A percentile compares a stretch with the other conserved stretches of the same genome.
phyloP scores from a whole-genome alignment of 305 asterid genomes.

The Petunia hybrid region DNA sequence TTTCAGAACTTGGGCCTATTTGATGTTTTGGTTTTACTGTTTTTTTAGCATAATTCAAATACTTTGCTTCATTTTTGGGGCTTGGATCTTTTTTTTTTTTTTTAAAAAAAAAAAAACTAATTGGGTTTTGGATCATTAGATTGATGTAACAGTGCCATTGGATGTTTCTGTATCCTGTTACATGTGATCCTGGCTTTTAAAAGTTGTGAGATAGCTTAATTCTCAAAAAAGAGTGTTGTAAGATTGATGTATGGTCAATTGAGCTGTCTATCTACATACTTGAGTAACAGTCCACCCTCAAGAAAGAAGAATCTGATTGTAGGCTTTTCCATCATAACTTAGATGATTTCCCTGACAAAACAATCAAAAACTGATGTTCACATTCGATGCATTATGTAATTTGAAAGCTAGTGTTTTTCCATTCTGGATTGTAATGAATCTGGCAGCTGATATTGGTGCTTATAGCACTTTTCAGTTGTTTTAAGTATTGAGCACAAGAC shows the following conservation, averaged over 20 bases:
- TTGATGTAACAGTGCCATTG: not conserved
- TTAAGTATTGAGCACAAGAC: not conserved
- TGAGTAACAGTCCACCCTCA: not conserved
- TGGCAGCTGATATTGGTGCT: not conserved
- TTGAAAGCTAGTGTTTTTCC: not conserved
- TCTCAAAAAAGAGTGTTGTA: not conserved
- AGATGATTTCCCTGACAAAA: not conserved
- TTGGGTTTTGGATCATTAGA: not conserved
- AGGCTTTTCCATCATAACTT: not conserved
- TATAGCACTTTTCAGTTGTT: not conserved
- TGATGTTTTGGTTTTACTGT: constrained; percentile 12
- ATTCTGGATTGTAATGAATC: not conserved
- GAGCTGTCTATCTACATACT: constrained; percentile 1
- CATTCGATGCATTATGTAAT: not conserved
- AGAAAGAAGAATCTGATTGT: not conserved
- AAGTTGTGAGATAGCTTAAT: constrained; percentile 3
- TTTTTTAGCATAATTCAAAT: not conserved
- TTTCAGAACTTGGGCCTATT: not conserved
- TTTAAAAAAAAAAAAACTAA: no score
- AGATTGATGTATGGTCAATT: constrained; percentile 20
- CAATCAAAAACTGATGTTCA: not conserved
- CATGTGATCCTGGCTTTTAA: not conserved
- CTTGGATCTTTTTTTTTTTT: not conserved
- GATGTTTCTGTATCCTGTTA: constrained; percentile 12
- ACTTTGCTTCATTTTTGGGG: not conserved